phyloP scores from a whole-genome alignment of 2,329 filamentous ascomycete species.

The Dissoconium aciculare region DNA sequence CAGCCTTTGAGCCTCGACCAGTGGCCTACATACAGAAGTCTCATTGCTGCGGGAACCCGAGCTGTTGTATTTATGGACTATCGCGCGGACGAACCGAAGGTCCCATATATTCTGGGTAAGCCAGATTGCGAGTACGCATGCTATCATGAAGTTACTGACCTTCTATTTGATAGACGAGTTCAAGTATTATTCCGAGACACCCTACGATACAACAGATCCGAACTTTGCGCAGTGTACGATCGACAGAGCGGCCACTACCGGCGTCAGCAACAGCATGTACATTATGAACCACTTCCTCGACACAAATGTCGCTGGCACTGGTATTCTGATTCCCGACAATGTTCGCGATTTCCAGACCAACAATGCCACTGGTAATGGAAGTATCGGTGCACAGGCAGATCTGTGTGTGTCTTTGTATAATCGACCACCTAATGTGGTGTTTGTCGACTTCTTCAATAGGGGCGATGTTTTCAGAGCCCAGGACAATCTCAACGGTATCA shows the following conservation, averaged over 20 bases:
- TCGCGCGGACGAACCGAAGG: slow-evolving; percentile 56
- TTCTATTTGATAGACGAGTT: slow-evolving; percentile 8
- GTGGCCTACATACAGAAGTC: slow-evolving; percentile 71
- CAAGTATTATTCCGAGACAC: slow-evolving; percentile 34
- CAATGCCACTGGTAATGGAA: slow-evolving; percentile 30
- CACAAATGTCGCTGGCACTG: slow-evolving; percentile 25
- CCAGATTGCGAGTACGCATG: too few species aligned
- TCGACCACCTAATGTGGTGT: slow-evolving; percentile 28
- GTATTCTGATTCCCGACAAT: slow-evolving; percentile 30
- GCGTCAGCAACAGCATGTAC: slow-evolving; percentile 29
- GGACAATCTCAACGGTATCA: slow-evolving; percentile 26
- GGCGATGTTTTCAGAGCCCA: slow-evolving; percentile 31
- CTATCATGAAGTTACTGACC: background rate
- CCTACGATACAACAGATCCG: slow-evolving; percentile 25
- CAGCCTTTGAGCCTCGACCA: slow-evolving; percentile 34
- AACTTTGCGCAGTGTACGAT: slow-evolving; percentile 30
- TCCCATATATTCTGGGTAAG: slow-evolving; percentile 73
- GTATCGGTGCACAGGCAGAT: slow-evolving; percentile 30
- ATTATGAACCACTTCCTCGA: slow-evolving; percentile 37
- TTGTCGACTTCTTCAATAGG: slow-evolving; percentile 33
- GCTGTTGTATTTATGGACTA: slow-evolving; percentile 74
- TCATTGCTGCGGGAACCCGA: slow-evolving; percentile 52
- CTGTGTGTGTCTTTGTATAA: slow-evolving; percentile 27
- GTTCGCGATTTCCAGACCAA: slow-evolving; percentile 28
- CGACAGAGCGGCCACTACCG: slow-evolving; percentile 28